Evolutionary conservation across 2,329 filamentous ascomycete genomes (phyloP).

Genomic region (Amauroascus niger): DNA sequence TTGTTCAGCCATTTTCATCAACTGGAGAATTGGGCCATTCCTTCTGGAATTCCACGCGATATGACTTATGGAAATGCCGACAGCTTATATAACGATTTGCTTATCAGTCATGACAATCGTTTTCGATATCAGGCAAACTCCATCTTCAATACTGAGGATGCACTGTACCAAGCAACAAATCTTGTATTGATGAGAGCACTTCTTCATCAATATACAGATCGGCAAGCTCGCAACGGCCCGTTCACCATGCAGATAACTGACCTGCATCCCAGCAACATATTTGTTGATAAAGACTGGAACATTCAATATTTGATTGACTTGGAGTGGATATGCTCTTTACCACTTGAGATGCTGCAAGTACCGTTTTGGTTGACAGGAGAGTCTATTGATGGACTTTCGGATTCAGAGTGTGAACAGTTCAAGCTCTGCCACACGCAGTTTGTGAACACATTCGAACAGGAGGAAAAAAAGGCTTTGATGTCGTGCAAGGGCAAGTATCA

Average conservation of each 20-base stretch:
- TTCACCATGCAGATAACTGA: slow-evolving; percentile 32
- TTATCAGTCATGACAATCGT: slow-evolving; percentile 21
- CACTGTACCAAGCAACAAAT: slow-evolving; percentile 14
- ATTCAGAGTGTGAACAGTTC: slow-evolving; percentile 5
- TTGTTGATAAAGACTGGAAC: slow-evolving; percentile 26
- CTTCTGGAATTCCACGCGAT: slow-evolving; percentile 18
- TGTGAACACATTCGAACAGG: slow-evolving; percentile 13
- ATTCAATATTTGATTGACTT: slow-evolving; percentile 29
- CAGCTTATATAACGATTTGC: slow-evolving; percentile 20
- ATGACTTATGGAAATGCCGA: slow-evolving; percentile 21
- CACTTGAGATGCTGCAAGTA: slow-evolving; percentile 22
- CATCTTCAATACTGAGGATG: slow-evolving; percentile 1
- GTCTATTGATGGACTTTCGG: neutral
- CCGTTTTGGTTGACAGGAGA: slow-evolving; percentile 22
- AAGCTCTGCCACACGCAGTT: slow-evolving; percentile 9
- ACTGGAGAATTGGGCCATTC: slow-evolving; percentile 22
- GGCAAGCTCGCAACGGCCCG: slow-evolving; percentile 24
- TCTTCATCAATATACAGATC: slow-evolving; percentile 23
- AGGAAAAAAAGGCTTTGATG: slow-evolving; percentile 9
- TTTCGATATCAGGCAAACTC: slow-evolving; percentile 22
- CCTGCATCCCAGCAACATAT: slow-evolving; percentile 22
- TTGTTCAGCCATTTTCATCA: slow-evolving; percentile 17
- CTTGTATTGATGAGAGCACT: slow-evolving; percentile 24
- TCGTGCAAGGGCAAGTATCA: neutral
- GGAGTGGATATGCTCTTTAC: slow-evolving; percentile 25